Evolutionary conservation across 306 rosid genomes (phyloP).

Genomic region (Vigna nakashimae): DNA sequence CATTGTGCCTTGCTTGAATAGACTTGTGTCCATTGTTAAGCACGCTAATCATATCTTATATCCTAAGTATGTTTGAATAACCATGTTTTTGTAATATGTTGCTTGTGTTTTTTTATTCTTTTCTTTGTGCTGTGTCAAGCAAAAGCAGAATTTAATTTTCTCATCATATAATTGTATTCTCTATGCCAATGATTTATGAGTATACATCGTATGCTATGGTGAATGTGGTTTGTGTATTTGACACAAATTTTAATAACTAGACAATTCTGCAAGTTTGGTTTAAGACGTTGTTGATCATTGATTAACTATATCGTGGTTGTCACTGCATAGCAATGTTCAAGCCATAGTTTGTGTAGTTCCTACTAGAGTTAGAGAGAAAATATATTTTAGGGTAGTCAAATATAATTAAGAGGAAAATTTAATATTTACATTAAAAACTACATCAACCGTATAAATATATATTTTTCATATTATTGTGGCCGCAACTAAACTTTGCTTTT

Average conservation of each 20-base stretch:
- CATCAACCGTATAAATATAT: no score
- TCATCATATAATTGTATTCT: conserved; percentile 9
- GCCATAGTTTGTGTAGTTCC: no score
- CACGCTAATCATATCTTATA: conserved; percentile 4
- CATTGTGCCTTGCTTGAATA: not conserved
- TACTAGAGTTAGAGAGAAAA: no score
- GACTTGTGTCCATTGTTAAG: conserved; percentile 7
- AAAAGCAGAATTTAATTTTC: not conserved
- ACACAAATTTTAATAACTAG: no score
- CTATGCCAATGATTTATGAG: not conserved
- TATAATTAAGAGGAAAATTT: no score
- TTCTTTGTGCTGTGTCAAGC: not conserved
- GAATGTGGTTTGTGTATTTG: not conserved
- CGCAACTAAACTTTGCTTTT: no score
- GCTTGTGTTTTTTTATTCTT: conserved; percentile 4
- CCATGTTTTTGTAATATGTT: conserved; percentile 27
- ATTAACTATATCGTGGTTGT: no score
- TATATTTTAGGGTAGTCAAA: no score
- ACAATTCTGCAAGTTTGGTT: not conserved
- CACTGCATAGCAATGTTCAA: no score
- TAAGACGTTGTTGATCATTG: no score
- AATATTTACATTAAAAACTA: no score
- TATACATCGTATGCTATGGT: not conserved
- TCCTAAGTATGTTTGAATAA: conserved; percentile 15
- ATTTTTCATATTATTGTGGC: no score